Percentiles rank a stretch among this genome's conserved stretches.
Conservation (phyloP, 2,329 filamentous ascomycete species). For the Pseudogymnoascus sp. region DNA sequence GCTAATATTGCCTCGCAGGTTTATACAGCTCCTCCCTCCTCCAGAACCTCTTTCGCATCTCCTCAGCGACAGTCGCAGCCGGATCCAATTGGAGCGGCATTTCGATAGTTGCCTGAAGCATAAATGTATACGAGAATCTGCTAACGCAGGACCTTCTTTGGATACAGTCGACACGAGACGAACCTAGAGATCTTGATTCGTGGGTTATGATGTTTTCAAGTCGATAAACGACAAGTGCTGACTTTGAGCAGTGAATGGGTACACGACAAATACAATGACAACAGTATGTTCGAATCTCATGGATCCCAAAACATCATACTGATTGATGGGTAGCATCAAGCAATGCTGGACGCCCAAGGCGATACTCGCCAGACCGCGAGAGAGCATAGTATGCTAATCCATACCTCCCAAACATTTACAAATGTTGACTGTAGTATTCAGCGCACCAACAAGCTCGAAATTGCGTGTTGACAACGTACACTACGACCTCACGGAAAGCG, state of each 20-base stretch:
- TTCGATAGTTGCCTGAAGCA: conserved; percentile 9
- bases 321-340: not conserved
- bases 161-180: conserved; percentile 52
- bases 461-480: conserved; percentile 84
- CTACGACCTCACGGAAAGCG: conserved; percentile 80
- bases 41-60: conserved; percentile 19
- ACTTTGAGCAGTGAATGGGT: conserved; percentile 68
- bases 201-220: conserved; percentile 32
- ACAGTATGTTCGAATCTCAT: conserved; percentile 35
- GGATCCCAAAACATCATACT: not conserved
- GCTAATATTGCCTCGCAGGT: conserved; percentile 20
- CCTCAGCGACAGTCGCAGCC: conserved; percentile 14
- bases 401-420: conserved; percentile 8
- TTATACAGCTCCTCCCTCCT: conserved; percentile 28
- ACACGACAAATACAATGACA: conserved; percentile 79
- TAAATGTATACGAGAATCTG: conserved; percentile 28
- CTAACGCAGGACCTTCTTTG: conserved; percentile 36
- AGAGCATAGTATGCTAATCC: conserved; percentile 20
- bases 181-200: conserved; percentile 61
- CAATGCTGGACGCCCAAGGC: conserved; percentile 12
- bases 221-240: conserved; percentile 4
- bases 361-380: conserved; percentile 23
- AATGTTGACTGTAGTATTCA: conserved; percentile 20
- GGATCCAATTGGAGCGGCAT: conserved; percentile 16
- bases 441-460: conserved; percentile 54